Evolutionary conservation across 371 early-diverging fungal species (phyloP).

Genomic region (Globomyces sp.): DNA sequence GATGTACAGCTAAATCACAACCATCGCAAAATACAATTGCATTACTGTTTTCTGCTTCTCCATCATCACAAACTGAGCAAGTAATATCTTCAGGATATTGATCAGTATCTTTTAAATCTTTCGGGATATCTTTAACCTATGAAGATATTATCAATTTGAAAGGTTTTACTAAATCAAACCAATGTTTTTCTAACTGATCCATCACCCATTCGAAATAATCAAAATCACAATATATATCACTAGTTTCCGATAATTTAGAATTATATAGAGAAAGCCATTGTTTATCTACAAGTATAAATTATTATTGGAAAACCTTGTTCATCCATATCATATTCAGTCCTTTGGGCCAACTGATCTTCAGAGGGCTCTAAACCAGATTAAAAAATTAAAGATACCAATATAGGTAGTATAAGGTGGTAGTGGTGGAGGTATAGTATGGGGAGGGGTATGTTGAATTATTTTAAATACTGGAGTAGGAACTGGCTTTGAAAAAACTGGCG

Average conservation of each 20-base stretch:
- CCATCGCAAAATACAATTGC: conserved; percentile 99
- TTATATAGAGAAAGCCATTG: background rate
- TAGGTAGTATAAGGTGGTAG: background rate
- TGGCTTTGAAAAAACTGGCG: conserved; percentile 4
- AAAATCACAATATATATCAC: background rate
- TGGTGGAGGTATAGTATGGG: background rate
- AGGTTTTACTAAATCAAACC: conserved; percentile 75
- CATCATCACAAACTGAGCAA: conserved; percentile 94
- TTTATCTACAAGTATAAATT: conserved; percentile 21
- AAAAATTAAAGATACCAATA: background rate
- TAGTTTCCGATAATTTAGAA: background rate
- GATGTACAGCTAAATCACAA: conserved; percentile 98
- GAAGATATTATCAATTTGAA: background rate
- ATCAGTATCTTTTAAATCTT: conserved; percentile 41
- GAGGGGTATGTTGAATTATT: background rate
- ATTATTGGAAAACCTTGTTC: conserved; percentile 68
- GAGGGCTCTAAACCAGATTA: conserved; percentile 56
- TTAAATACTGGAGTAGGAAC: conserved; percentile 4
- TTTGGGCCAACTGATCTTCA: conserved; percentile 73
- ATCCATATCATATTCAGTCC: conserved; percentile 96
- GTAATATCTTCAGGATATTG: conserved; percentile 73
- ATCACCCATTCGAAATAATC: conserved; percentile 85
- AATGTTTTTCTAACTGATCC: conserved; percentile 93
- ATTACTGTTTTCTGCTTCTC: conserved; percentile 95
- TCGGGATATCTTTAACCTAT: conserved; percentile 61